Conservation (phyloP, 2,329 filamentous ascomycete species). For the Monosporascus sp. region DNA sequence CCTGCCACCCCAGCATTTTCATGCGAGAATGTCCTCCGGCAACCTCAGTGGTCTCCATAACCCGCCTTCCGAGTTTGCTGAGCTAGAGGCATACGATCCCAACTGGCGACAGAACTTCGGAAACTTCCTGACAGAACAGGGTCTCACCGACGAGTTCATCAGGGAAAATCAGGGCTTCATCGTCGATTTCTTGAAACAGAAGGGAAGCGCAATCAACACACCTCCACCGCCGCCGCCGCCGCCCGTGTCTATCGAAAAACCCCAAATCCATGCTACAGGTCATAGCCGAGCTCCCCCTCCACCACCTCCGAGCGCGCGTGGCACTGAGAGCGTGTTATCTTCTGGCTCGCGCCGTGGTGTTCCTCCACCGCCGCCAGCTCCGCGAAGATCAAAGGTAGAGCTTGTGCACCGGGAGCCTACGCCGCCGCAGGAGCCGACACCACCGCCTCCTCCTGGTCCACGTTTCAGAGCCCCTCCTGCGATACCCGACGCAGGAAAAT, state of each 20-base stretch:
- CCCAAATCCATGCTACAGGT: slow-evolving; percentile 10
- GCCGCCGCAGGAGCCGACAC: slow-evolving; percentile 67
- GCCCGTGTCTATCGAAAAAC: slow-evolving; percentile 29
- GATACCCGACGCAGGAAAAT: slow-evolving; percentile 84
- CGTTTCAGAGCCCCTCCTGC: slow-evolving; percentile 84
- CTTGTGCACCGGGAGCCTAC: slow-evolving; percentile 39
- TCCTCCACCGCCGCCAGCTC: slow-evolving; percentile 53
- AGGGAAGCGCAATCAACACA: slow-evolving; percentile 39
- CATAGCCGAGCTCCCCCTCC: slow-evolving; percentile 38
- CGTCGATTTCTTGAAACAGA: slow-evolving; percentile 57
- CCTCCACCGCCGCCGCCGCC: slow-evolving; percentile 39
- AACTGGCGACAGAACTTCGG: slow-evolving; percentile 63
- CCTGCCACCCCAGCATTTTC: slow-evolving; percentile 29
- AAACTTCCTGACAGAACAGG: slow-evolving; percentile 57
- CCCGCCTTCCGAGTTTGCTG: slow-evolving; percentile 51
- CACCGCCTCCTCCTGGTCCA: slow-evolving; percentile 63
- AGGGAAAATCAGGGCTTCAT: slow-evolving; percentile 66
- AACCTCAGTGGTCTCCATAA: slow-evolving; percentile 40
- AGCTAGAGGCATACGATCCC: slow-evolving; percentile 60
- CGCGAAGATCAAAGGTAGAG: slow-evolving; percentile 54
- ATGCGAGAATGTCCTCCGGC: slow-evolving; percentile 35
- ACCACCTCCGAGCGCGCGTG: slow-evolving; percentile 21
- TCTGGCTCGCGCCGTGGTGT: slow-evolving; percentile 36
- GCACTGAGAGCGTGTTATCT: slow-evolving; percentile 30
- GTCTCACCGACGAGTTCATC: slow-evolving; percentile 62